phyloP scores from a whole-genome alignment of 2,329 filamentous ascomycete genomes.

The Didymella keratinophila region DNA sequence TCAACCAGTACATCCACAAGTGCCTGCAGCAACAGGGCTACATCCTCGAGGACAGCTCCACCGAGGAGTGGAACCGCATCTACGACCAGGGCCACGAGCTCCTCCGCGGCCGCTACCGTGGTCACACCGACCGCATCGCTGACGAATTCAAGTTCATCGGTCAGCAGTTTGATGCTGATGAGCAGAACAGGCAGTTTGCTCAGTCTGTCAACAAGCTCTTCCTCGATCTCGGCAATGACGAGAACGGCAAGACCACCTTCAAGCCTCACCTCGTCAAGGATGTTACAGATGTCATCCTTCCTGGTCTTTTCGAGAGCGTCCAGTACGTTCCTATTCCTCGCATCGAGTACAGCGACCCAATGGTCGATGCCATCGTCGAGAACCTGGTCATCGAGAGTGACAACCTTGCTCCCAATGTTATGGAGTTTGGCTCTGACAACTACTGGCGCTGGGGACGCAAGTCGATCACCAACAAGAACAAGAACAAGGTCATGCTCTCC shows the following conservation, averaged over 20 bases:
- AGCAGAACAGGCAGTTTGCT: slow-evolving; percentile 83
- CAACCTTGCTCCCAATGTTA: slow-evolving; percentile 92
- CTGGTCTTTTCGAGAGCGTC: slow-evolving; percentile 80
- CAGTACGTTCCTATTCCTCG: slow-evolving; percentile 92
- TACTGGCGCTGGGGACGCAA: slow-evolving; percentile 96
- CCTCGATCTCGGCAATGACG: slow-evolving; percentile 85
- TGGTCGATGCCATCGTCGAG: slow-evolving; percentile 88
- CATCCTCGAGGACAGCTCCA: slow-evolving; percentile 82
- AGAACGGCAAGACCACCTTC: slow-evolving; percentile 83
- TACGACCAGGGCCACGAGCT: slow-evolving; percentile 88
- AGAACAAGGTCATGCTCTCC: slow-evolving; percentile 85
- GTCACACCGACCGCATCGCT: slow-evolving; percentile 83
- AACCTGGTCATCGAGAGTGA: slow-evolving; percentile 95
- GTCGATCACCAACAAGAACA: slow-evolving; percentile 79
- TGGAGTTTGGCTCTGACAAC: slow-evolving; percentile 90
- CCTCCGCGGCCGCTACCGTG: slow-evolving; percentile 85
- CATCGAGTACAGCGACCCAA: slow-evolving; percentile 87
- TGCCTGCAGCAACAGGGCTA: slow-evolving; percentile 90
- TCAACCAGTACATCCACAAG: slow-evolving; percentile 80
- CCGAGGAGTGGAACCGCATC: slow-evolving; percentile 80
- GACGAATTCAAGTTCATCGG: slow-evolving; percentile 91
- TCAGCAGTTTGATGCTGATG: slow-evolving; percentile 87
- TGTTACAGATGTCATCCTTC: slow-evolving; percentile 84
- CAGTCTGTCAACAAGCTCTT: slow-evolving; percentile 83
- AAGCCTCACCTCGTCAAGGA: slow-evolving; percentile 95